A percentile compares a stretch with the other conserved stretches of the same genome.
These are phyloP conservation scores for Zoysia japonica DNA, from an alignment of 176 grass and related monocot species.

Conservation along the genomic window DNA sequence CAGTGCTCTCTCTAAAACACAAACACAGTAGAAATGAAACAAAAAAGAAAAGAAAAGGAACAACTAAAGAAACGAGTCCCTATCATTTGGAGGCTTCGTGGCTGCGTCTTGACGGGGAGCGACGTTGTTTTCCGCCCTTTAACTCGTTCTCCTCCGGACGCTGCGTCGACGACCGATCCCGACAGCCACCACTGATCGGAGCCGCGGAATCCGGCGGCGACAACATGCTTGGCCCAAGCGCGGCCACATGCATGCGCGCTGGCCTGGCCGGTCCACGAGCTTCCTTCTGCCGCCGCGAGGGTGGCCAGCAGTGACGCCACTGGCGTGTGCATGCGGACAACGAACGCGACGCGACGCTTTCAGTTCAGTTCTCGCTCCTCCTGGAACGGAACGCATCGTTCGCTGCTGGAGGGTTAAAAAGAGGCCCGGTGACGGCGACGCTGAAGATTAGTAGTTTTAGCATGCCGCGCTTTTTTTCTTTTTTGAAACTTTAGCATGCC, in stretches of 20 bases:
- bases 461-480: neutral
- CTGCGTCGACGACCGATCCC: neutral
- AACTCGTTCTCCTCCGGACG: neutral
- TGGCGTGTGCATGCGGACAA: slow-evolving; percentile 5
- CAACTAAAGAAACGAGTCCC: neutral
- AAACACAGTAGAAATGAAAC: neutral
- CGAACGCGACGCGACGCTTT: neutral
- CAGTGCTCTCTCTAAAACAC: neutral
- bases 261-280: neutral
- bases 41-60: too few species aligned
- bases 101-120: neutral
- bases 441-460: neutral
- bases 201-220: neutral
- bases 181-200: neutral
- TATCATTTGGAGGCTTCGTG: slow-evolving; percentile 1
- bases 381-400: neutral
- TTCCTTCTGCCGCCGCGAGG: neutral
- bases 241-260: slow-evolving; percentile 27
- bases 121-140: neutral
- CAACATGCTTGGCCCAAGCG: neutral
- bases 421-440: neutral
- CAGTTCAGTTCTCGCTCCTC: neutral
- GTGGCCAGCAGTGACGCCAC: slow-evolving; percentile 49
- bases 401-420: slow-evolving; percentile 1
- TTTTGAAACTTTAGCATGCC: too few species aligned